Evolutionary conservation across 768 basidiomycete species (phyloP), one percentile per base, ranked within the genome.

Genomic region (Vishniacozyma victoriae): DNA sequence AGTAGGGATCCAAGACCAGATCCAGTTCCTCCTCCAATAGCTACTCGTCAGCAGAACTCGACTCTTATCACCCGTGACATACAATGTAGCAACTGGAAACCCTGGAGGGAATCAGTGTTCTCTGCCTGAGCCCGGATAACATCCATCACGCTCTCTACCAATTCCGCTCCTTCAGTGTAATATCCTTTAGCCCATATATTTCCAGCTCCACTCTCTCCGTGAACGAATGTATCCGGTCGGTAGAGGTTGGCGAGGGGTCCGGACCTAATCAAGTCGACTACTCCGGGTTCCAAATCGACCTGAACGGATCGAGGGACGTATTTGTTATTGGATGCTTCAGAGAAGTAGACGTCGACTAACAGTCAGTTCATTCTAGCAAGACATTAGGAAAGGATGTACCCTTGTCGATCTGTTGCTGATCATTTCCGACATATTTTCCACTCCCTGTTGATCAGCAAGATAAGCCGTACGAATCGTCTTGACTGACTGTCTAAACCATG

Each of bases 151-250:
- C 53, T 45, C 48, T 76, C 75, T 36, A 90, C 80, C 3, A 97
- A 79, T 69, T 97, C 92, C 27, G 92, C 92, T 52, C 91, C 87
- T 75, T 92, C 91, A 2, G 89, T 93, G 64, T 92, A 93, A 72
- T 81, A 70, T n/a, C 66, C 56, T 75, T 95, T 93, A 14, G 89
- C 90, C 86, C 88, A 95, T 55, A 92, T 93, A 62, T 96, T 95
- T 15, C 90, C 91, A 0, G 90, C 83, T 41, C 81, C 78, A 48
- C 75, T 74, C 36, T 78, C 72, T 5, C 81, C 78, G 29, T 80
- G 79, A 39, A 91, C 68, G 67, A 79, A 93, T 1, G 87, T 93
- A 66, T 91, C 89, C 2, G 92, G 92, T 41, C 83, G 80, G 75
- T 91, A 95, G 5, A 97, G 76, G 6, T 67, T 59, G 2, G 90